A percentile compares a stretch with the other conserved stretches of the same genome.
Conservation (phyloP, 2,329 filamentous ascomycete species). For the Pyrenochaeta sp. region DNA sequence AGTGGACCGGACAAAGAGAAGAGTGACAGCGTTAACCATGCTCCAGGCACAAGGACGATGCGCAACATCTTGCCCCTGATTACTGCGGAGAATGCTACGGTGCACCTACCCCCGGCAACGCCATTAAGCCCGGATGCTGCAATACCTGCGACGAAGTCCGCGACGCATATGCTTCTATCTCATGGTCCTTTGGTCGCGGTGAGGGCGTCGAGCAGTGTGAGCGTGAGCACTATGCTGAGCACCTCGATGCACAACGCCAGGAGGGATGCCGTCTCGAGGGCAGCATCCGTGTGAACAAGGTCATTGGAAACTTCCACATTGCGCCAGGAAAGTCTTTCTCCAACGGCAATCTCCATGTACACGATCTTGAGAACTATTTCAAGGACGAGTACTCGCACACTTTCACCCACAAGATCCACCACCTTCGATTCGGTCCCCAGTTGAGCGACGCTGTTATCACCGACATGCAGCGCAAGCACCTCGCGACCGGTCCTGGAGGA, state of each 20-base stretch:
- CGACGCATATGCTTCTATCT: slow-evolving; percentile 87
- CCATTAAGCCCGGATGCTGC: slow-evolving; percentile 86
- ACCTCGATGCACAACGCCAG: slow-evolving; percentile 82
- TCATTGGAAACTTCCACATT: slow-evolving; percentile 98
- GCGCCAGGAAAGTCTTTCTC: slow-evolving; percentile 96
- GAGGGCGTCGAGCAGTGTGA: slow-evolving; percentile 94
- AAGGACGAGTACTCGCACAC: slow-evolving; percentile 76
- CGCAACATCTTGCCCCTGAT: slow-evolving; percentile 81
- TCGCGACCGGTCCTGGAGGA: slow-evolving; percentile 65
- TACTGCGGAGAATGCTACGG: slow-evolving; percentile 97
- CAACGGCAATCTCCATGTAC: slow-evolving; percentile 95
- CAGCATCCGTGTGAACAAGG: slow-evolving; percentile 93
- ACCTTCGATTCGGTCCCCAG: slow-evolving; percentile 90
- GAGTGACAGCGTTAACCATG: slow-evolving; percentile 9
- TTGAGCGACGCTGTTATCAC: slow-evolving; percentile 73
- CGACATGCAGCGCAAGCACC: slow-evolving; percentile 45
- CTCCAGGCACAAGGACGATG: slow-evolving; percentile 69
- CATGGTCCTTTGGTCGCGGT: slow-evolving; percentile 93
- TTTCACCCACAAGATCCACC: slow-evolving; percentile 88
- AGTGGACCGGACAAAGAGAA: background rate
- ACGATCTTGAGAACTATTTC: slow-evolving; percentile 96
- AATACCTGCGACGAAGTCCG: slow-evolving; percentile 97
- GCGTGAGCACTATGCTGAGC: slow-evolving; percentile 91
- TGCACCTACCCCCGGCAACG: slow-evolving; percentile 74
- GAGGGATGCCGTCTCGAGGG: slow-evolving; percentile 97